phyloP scores from a whole-genome alignment of 306 rosid species.

The Crotalaria pallida region DNA sequence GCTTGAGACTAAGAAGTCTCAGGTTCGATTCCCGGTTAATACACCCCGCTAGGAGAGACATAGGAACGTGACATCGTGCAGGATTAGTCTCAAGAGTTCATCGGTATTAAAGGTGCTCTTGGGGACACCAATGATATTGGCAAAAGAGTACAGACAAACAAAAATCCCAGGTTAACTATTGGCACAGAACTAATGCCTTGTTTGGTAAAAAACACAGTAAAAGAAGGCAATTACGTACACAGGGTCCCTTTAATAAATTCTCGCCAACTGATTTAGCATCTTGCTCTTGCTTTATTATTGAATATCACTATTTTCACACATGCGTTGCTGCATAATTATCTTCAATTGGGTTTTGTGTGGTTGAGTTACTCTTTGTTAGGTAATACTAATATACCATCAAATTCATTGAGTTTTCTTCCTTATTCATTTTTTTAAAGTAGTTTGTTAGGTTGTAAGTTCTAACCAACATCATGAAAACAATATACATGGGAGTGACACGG shows the following conservation, averaged over 20 bases:
- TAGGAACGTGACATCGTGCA: too few species aligned
- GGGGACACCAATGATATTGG: too few species aligned
- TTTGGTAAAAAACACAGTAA: slow-evolving; percentile 17
- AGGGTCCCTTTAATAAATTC: slow-evolving; percentile 17
- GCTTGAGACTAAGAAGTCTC: too few species aligned
- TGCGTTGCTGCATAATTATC: slow-evolving; percentile 19
- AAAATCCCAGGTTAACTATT: slow-evolving; percentile 35
- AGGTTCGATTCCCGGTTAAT: too few species aligned
- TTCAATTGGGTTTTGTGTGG: slow-evolving; percentile 13
- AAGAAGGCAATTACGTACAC: neutral
- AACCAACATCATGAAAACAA: slow-evolving; percentile 9
- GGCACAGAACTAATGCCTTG: slow-evolving; percentile 18
- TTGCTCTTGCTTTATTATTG: slow-evolving; percentile 7
- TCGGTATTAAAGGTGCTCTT: too few species aligned
- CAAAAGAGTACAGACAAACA: too few species aligned
- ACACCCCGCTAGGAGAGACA: too few species aligned
- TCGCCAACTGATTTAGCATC: slow-evolving; percentile 30
- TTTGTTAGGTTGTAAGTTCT: slow-evolving; percentile 24
- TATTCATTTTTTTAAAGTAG: neutral
- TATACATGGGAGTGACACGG: neutral
- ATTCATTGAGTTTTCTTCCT: neutral
- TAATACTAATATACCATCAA: slow-evolving; percentile 15
- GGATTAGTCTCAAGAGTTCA: too few species aligned
- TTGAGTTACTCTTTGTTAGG: slow-evolving; percentile 40
- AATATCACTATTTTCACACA: slow-evolving; percentile 25